Evolutionary conservation across 2,329 filamentous ascomycete species (phyloP), one percentile per base, ranked within the genome.

Genomic region (Cryphonectria parasitica): DNA sequence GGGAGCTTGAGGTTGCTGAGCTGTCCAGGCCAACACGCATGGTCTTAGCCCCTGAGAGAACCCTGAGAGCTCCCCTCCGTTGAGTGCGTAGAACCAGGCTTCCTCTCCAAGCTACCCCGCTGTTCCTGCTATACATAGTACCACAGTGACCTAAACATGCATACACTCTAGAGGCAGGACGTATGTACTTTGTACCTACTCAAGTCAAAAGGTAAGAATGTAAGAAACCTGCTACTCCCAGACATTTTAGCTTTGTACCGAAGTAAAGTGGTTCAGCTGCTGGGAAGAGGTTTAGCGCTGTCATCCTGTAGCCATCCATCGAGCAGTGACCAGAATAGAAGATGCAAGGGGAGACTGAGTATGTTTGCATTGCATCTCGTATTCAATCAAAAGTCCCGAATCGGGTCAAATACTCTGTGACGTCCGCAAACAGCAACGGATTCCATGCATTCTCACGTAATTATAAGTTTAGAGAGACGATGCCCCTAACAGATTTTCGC

Each of bases 21-120:
- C 66, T 68, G 66, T 68, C 58, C 52, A 58, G 34, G 61, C 52
- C 54, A 58, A 25, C 45, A 28, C 1, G 36, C 54, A 60, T 43
- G 49, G 43, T n/a, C 22, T 49, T 17, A 49, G 67, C 66, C 64
- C 49, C 64, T 66, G 66, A 36, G 66, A 36, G 58, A 60, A 60
- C 64, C 64, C 63, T 65, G 54, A 45, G 31, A 58, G 34, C 64
- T 66, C 49, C 64, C 64, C 64, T 45, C 58, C 43, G 22, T 63
- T 63, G 45, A 49, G 60, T 67, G 43, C 45, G 63, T 62, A 56
- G 54, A 43, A 41, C 54, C 34, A 64, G 61, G 61, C 61, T 56
- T 62, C 43, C 54, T 56, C 25, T 45, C 15, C 64, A 63, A 70
- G 68, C 68, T 70, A 70, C 68, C 68, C 68, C 68, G 64, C 68